phyloP scores from a whole-genome alignment of 1,284 basidiomycete species.

The Cerrena zonata region DNA sequence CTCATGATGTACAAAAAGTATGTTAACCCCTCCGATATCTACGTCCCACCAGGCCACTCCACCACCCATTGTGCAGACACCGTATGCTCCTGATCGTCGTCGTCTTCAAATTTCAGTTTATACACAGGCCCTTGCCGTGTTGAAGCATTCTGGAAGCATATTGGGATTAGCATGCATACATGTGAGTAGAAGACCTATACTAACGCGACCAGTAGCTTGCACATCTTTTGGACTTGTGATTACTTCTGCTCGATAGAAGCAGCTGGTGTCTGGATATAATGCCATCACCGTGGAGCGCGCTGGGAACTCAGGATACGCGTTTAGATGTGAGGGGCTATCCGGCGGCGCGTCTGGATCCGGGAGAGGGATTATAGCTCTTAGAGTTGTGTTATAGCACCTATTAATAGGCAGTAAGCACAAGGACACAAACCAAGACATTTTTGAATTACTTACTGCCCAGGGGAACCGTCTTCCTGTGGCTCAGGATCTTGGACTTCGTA shows the following conservation, averaged over 20 bases:
- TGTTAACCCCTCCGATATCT: no score
- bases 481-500: conserved; percentile 81
- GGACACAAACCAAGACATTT: conserved; percentile 1
- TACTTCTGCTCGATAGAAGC: conserved; percentile 79
- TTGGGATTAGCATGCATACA: no score
- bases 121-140: conserved; percentile 46
- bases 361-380: conserved; percentile 67
- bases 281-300: conserved; percentile 71
- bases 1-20: no score
- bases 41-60: conserved; percentile 53
- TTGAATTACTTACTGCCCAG: conserved; percentile 49
- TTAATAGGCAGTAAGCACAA: conserved; percentile 4
- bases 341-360: conserved; percentile 60
- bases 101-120: conserved; percentile 77
- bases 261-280: conserved; percentile 79
- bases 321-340: conserved; percentile 56
- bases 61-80: conserved; percentile 72
- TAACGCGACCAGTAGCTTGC: conserved; percentile 41
- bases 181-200: background rate
- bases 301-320: conserved; percentile 66
- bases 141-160: conserved; percentile 4
- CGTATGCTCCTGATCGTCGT: conserved; percentile 70
- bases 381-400: conserved; percentile 63
- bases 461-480: conserved; percentile 68
- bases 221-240: conserved; percentile 58